These are phyloP conservation scores for Acanthamoeba royreba DNA, from an alignment of 208 protist species.

Conservation along the genomic window DNA sequence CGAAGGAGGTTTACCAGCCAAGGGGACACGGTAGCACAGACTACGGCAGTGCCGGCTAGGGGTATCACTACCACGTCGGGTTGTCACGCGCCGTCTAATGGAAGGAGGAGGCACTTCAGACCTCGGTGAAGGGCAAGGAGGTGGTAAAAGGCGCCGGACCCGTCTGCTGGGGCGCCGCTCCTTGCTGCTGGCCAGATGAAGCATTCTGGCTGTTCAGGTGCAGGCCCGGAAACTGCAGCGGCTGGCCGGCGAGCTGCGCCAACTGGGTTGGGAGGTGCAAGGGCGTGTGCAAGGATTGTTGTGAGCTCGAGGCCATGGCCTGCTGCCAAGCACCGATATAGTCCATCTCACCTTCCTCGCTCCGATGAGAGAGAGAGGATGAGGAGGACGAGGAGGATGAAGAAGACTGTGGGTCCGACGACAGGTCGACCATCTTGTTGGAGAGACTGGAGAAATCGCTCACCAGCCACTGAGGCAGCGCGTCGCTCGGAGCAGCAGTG, in stretches of 20 bases:
- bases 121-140: neutral
- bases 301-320: too few species aligned
- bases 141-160: neutral
- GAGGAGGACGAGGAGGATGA: neutral
- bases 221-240: neutral
- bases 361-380: neutral
- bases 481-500: neutral
- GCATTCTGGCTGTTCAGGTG: neutral
- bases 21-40: too few species aligned
- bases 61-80: too few species aligned
- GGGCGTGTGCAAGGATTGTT: too few species aligned
- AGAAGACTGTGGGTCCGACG: neutral
- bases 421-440: neutral
- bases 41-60: too few species aligned
- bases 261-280: neutral
- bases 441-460: neutral
- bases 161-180: neutral
- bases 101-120: too few species aligned
- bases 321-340: neutral
- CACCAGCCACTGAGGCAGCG: neutral
- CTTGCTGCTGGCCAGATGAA: neutral
- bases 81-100: too few species aligned
- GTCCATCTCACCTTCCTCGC: neutral
- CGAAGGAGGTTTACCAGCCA: too few species aligned
- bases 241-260: neutral